Conservation (phyloP, 2,329 filamentous ascomycete species). For the Cladosporium sp. region DNA sequence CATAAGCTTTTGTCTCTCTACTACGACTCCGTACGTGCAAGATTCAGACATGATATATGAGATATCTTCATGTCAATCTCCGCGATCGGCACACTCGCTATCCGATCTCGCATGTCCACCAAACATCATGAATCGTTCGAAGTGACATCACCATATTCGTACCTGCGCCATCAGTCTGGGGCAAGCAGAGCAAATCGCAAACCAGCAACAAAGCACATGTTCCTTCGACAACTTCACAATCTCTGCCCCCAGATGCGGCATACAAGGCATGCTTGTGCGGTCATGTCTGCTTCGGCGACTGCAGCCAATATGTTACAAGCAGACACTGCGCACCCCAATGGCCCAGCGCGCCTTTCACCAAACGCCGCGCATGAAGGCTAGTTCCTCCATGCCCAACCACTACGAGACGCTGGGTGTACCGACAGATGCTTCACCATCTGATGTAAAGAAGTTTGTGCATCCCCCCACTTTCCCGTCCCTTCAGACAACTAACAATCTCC, state of each 20-base stretch:
- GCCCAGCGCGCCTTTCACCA: slow-evolving; percentile 43
- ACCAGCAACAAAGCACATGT: not conserved
- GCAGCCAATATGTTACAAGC: slow-evolving; percentile 23
- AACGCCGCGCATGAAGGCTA: slow-evolving; percentile 40
- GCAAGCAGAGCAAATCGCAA: not conserved
- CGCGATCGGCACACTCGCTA: not conserved
- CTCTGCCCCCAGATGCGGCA: slow-evolving; percentile 22
- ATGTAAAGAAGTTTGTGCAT: slow-evolving; percentile 75
- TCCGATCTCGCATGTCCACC: not conserved
- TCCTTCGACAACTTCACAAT: not conserved
- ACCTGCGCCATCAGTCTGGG: slow-evolving; percentile 1
- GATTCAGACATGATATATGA: not conserved
- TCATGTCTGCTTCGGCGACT: slow-evolving; percentile 33
- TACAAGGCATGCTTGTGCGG: slow-evolving; percentile 35
- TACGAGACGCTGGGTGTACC: slow-evolving; percentile 81
- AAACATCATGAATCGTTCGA: not conserved
- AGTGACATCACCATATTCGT: slow-evolving; percentile 5
- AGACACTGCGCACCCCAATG: not conserved
- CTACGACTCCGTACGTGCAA: not conserved
- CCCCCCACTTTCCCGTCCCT: not conserved
- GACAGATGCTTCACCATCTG: slow-evolving; percentile 65
- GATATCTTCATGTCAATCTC: not conserved
- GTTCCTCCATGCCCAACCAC: slow-evolving; percentile 58
- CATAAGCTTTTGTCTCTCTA: not conserved
- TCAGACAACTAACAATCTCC: not conserved